Conservation (phyloP, 2,329 filamentous ascomycete species). For the Xylaria sp. region DNA sequence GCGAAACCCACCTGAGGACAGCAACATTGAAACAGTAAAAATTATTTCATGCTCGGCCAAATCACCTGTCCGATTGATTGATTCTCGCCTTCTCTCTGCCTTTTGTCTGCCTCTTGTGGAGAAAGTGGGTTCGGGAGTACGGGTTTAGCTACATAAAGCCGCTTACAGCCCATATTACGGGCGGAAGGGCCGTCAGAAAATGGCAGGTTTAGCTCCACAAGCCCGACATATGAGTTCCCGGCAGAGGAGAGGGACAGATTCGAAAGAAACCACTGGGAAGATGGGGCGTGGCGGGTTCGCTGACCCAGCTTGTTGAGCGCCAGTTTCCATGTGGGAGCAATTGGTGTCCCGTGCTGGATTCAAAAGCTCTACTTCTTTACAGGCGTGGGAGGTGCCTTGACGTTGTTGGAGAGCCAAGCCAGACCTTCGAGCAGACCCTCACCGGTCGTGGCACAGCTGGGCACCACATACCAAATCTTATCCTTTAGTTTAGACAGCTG, state of each 20-base stretch:
- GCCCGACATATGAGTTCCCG: background rate
- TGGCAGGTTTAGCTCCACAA: background rate
- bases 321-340: slow-evolving; percentile 12
- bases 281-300: background rate
- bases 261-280: background rate
- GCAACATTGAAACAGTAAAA: slow-evolving; percentile 6
- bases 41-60: background rate
- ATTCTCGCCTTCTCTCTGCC: background rate
- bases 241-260: background rate
- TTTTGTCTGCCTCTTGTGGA: background rate
- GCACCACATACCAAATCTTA: slow-evolving; percentile 86
- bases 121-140: background rate
- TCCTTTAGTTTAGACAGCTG: slow-evolving; percentile 82
- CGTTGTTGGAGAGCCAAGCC: slow-evolving; percentile 85
- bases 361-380: slow-evolving; percentile 62
- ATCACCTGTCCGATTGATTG: background rate
- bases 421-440: slow-evolving; percentile 85
- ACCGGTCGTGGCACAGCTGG: slow-evolving; percentile 83
- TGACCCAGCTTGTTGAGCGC: background rate
- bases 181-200: background rate
- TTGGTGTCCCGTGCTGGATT: slow-evolving; percentile 6
- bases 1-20: slow-evolving; percentile 3
- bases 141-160: background rate
- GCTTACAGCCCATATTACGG: background rate
- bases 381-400: slow-evolving; percentile 72